A percentile compares a stretch with the other conserved stretches of the same genome.
These are phyloP conservation scores for Sarocladium brachiariae DNA, from an alignment of 2,329 filamentous ascomycete genomes.

Conservation along the genomic window DNA sequence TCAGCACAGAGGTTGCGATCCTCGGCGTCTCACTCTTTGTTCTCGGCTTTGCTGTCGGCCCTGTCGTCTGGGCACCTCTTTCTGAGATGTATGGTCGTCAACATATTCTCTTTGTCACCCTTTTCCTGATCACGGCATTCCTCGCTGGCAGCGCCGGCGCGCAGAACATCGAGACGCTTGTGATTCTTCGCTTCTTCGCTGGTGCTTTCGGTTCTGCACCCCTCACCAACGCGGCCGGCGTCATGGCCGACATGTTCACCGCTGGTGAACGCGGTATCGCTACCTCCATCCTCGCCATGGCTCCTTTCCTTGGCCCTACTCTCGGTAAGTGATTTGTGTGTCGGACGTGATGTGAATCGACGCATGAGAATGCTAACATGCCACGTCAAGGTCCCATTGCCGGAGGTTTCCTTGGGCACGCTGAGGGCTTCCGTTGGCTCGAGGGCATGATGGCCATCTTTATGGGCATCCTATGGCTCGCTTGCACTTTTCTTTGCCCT, in stretches of 20 bases:
- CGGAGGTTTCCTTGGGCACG: slow-evolving; percentile 55
- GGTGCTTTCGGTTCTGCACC: slow-evolving; percentile 57
- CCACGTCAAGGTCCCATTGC: slow-evolving; percentile 49
- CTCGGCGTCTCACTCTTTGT: slow-evolving; percentile 60
- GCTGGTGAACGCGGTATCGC: slow-evolving; percentile 49
- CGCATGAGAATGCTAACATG: not conserved
- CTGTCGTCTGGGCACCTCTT: slow-evolving; percentile 59
- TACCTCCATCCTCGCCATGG: slow-evolving; percentile 52
- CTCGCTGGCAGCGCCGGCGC: slow-evolving; percentile 52
- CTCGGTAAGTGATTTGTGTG: slow-evolving; percentile 28
- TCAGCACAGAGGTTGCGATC: slow-evolving; percentile 45
- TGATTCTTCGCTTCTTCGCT: slow-evolving; percentile 64
- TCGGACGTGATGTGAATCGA: not conserved
- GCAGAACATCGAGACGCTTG: slow-evolving; percentile 49
- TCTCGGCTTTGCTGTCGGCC: slow-evolving; percentile 54
- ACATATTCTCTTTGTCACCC: slow-evolving; percentile 52
- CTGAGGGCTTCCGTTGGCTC: slow-evolving; percentile 58
- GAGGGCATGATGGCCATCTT: slow-evolving; percentile 56
- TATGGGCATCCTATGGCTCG: slow-evolving; percentile 50
- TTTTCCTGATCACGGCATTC: slow-evolving; percentile 52
- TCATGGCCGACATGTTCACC: slow-evolving; percentile 57
- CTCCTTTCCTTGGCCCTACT: slow-evolving; percentile 57
- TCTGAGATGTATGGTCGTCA: slow-evolving; percentile 58
- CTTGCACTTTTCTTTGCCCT: slow-evolving; percentile 43
- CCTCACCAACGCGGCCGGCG: slow-evolving; percentile 55